A percentile compares a stretch with the other conserved stretches of the same genome.
These are phyloP conservation scores for Silene latifolia DNA, from an alignment of 148 eudicot species.

Conservation along the genomic window DNA sequence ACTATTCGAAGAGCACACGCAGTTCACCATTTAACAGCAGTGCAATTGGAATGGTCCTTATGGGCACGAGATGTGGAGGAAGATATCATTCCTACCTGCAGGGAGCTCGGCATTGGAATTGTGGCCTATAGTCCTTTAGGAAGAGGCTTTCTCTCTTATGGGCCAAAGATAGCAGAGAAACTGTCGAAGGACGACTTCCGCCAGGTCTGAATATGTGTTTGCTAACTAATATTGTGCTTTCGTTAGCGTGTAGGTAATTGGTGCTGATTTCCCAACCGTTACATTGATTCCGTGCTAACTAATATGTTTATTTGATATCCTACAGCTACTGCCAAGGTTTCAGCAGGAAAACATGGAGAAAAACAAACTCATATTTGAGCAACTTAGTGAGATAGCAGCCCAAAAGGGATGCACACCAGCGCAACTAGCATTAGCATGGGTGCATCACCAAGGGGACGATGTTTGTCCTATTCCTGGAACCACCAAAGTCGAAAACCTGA, in stretches of 20 bases:
- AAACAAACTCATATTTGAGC: slow-evolving; percentile 36
- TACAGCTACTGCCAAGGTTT: slow-evolving; percentile 37
- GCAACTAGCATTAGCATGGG: slow-evolving; percentile 47
- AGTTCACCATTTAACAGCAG: slow-evolving; percentile 33
- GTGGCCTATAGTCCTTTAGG: slow-evolving; percentile 37
- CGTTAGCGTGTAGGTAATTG: too few species aligned
- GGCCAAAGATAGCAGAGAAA: slow-evolving; percentile 24
- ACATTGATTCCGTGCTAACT: too few species aligned
- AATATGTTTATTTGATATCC: background rate
- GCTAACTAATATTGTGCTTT: too few species aligned
- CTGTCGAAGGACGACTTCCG: slow-evolving; percentile 26
- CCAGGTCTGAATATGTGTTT: slow-evolving; percentile 26
- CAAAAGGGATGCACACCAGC: slow-evolving; percentile 41
- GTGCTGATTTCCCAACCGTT: too few species aligned
- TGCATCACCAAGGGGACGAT: slow-evolving; percentile 39
- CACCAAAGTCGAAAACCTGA: slow-evolving; percentile 42
- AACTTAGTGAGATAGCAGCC: slow-evolving; percentile 31
- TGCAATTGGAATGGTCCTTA: slow-evolving; percentile 35
- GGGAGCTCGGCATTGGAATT: slow-evolving; percentile 37
- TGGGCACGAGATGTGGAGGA: slow-evolving; percentile 36
- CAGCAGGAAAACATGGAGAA: slow-evolving; percentile 36
- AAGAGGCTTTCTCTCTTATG: slow-evolving; percentile 30
- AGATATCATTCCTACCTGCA: slow-evolving; percentile 25
- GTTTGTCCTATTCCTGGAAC: slow-evolving; percentile 46
- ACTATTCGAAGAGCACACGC: slow-evolving; percentile 32